Evolutionary conservation across 2,329 filamentous ascomycete species (phyloP).

Genomic region (Simplicillium sp.): DNA sequence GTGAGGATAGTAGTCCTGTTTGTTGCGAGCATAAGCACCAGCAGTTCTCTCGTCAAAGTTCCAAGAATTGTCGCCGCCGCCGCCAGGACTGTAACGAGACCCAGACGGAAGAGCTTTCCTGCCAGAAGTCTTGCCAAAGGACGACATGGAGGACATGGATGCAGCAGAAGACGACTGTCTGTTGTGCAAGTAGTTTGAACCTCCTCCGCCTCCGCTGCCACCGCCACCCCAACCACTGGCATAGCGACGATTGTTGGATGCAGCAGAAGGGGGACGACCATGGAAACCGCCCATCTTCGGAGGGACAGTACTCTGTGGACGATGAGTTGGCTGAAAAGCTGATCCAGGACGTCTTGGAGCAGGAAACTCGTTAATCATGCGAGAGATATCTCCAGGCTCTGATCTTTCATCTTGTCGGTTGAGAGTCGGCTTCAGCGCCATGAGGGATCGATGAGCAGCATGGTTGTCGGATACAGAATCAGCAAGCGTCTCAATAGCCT

Average conservation of each 20-base stretch:
- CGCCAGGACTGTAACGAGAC: constrained; percentile 17
- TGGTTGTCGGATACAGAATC: constrained; percentile 18
- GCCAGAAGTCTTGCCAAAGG: not conserved
- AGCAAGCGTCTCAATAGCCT: constrained; percentile 21
- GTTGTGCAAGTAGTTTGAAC: not conserved
- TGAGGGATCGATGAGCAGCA: constrained; percentile 15
- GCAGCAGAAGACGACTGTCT: not conserved
- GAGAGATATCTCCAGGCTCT: constrained; percentile 1
- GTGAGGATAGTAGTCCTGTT: constrained; percentile 16
- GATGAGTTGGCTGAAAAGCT: constrained; percentile 14
- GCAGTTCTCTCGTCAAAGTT: constrained; percentile 9
- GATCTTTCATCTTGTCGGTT: not conserved
- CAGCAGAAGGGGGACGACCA: constrained; percentile 16
- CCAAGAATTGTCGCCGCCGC: constrained; percentile 10
- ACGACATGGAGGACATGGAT: not conserved
- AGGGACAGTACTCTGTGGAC: constrained; percentile 12
- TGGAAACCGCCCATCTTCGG: constrained; percentile 21
- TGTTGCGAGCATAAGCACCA: constrained; percentile 13
- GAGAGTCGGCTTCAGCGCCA: constrained; percentile 14
- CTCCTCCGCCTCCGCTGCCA: not conserved
- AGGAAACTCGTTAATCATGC: not conserved
- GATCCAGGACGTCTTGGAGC: constrained; percentile 13
- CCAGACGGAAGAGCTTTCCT: not conserved
- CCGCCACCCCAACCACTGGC: constrained; percentile 12
- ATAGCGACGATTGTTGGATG: constrained; percentile 12